Base-by-base conservation (phyloP, 2,329 filamentous ascomycete species). In the Ophiostoma populinum region DNA sequence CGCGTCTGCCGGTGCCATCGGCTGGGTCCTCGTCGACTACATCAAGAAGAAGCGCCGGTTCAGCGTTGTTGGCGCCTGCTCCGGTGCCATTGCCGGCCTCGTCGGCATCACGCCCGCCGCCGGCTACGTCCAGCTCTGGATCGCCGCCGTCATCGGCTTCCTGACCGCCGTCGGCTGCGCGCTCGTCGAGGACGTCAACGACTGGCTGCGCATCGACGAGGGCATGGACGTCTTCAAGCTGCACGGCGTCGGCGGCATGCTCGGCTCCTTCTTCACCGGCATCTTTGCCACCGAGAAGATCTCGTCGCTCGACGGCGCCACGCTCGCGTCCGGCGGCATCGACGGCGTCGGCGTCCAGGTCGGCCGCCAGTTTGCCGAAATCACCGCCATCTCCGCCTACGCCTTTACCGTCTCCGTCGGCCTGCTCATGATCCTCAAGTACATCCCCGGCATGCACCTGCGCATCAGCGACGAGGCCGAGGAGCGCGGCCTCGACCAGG, bases 41-140 rank as follows among this genome's bases (percentile, higher is more conserved):
- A 21, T 32, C n/a, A 74, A 82, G 35, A 72, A 93, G n/a, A 83
- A 92, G 61, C 71, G 67, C 51, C 93, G 92, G 59, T 94, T 83
- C 81, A 87, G 80, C 43, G 83, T 87, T 58, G 80, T 93, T 47
- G 85, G 83, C 30, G 86, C 86, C 79, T 90, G 83, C 64, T 90
- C 82, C 25, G 86, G 86, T 42, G 76, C 75, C 45, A 86, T 94
- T 51, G 78, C 80, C 19, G 81, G 82, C 35, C 72, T 93, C 16
- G 85, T 93, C 24, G 81, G 82, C 45, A 90, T 90, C 36, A 90
- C 83, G 7, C 80, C 82, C 6, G 79, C 77, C 3, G 79, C 85
- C 11, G 81, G 83, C 49, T 87, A 75, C 58, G 74, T 92, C 1
- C 80, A 81, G 5, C 65, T 67, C 21, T 71, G 70, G 61, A 63